A percentile compares a stretch with the other conserved stretches of the same genome.
Evolutionary conservation across 305 asterid species (phyloP).

Genomic region (Plantago rigida): DNA sequence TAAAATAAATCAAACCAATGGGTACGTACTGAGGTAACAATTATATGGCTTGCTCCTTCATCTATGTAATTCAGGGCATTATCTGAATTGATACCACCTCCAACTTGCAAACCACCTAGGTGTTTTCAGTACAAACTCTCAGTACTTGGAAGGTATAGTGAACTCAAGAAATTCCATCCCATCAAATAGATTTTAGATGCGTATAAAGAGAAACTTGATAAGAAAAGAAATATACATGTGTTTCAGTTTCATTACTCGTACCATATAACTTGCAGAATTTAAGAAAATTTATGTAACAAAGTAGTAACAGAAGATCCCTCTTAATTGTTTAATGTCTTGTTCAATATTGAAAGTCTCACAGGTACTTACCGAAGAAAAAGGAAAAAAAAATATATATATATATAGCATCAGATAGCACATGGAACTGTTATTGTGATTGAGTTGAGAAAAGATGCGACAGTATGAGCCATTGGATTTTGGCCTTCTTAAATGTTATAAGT

Average conservation of each 20-base stretch:
- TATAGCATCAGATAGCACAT: background rate
- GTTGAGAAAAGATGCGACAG: background rate
- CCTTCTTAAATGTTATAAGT: slow-evolving; percentile 6
- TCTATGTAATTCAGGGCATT: slow-evolving; percentile 74
- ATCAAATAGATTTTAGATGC: background rate
- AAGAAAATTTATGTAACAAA: too few species aligned
- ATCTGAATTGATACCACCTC: slow-evolving; percentile 81
- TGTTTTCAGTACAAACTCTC: slow-evolving; percentile 19
- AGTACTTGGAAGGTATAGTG: background rate
- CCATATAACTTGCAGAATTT: too few species aligned
- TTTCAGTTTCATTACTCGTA: too few species aligned
- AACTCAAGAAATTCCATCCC: slow-evolving; percentile 1
- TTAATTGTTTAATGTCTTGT: too few species aligned
- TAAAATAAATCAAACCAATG: slow-evolving; percentile 2
- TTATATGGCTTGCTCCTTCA: slow-evolving; percentile 96
- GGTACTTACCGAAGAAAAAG: background rate
- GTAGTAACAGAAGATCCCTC: too few species aligned
- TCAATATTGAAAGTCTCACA: too few species aligned
- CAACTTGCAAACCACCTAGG: slow-evolving; percentile 97
- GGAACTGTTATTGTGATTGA: background rate
- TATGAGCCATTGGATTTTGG: background rate
- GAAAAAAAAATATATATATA: too few species aligned
- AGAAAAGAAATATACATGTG: background rate
- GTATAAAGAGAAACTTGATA: background rate
- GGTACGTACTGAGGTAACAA: slow-evolving; percentile 80